Percentiles rank a stretch among this genome's conserved stretches.
These are phyloP conservation scores for Pseudocercospora pini-densiflorae DNA, from an alignment of 2,329 filamentous ascomycete species.

Conservation along the genomic window DNA sequence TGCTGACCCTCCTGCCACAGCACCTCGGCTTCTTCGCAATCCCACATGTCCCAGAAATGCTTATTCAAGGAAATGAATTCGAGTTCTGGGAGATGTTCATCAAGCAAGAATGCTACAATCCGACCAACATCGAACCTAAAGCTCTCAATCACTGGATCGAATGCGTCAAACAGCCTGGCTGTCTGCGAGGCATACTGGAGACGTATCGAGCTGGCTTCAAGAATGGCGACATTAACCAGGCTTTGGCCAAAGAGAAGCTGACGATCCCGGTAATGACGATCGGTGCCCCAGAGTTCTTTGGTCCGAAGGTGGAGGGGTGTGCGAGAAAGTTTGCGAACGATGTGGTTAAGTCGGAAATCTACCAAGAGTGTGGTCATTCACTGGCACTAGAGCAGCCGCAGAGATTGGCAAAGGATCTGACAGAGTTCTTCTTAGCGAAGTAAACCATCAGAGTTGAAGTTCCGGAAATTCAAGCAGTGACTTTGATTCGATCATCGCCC, in stretches of 20 bases:
- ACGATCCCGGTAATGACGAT: slow-evolving; percentile 41
- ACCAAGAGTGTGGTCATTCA: slow-evolving; percentile 43
- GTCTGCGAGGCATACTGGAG: slow-evolving; percentile 42
- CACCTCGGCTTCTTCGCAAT: slow-evolving; percentile 43
- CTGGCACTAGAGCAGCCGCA: slow-evolving; percentile 43
- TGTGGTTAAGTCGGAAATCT: slow-evolving; percentile 39
- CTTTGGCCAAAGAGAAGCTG: slow-evolving; percentile 37
- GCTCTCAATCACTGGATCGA: slow-evolving; percentile 42
- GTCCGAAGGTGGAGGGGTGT: slow-evolving; percentile 38
- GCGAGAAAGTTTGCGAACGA: slow-evolving; percentile 38
- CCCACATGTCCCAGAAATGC: slow-evolving; percentile 46
- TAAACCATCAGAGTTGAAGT: not conserved
- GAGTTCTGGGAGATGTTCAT: slow-evolving; percentile 49
- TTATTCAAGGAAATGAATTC: slow-evolving; percentile 44
- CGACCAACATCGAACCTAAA: slow-evolving; percentile 41
- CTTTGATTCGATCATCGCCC: not conserved
- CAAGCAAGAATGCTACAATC: slow-evolving; percentile 47
- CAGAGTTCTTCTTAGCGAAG: slow-evolving; percentile 32
- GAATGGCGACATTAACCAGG: slow-evolving; percentile 39
- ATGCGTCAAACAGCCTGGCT: slow-evolving; percentile 39
- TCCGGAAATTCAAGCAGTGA: not conserved
- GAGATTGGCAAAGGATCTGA: slow-evolving; percentile 35
- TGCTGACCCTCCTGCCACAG: slow-evolving; percentile 16
- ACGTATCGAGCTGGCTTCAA: slow-evolving; percentile 42
- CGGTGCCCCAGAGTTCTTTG: slow-evolving; percentile 44